Percentiles rank a stretch among this genome's conserved stretches.
Conservation (phyloP, 2,329 filamentous ascomycete species). For the Lasiodiplodia sp. region DNA sequence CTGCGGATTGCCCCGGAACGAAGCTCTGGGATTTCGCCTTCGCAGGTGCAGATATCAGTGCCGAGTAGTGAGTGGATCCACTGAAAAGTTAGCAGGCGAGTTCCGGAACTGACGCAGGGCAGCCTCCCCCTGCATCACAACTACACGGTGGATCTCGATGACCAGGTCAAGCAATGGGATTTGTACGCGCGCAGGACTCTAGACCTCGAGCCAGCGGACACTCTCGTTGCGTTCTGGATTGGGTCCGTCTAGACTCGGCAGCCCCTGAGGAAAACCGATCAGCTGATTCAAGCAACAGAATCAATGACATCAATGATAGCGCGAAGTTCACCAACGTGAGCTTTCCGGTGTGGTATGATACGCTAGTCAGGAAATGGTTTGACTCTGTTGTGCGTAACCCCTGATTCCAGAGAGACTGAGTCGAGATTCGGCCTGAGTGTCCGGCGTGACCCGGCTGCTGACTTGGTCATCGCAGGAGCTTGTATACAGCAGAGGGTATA, state of each 20-base stretch:
- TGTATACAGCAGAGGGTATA: conserved; percentile 54
- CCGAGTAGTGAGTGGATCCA: conserved; percentile 43
- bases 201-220: conserved; percentile 44
- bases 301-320: conserved; percentile 65
- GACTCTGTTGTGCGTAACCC: conserved; percentile 29
- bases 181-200: conserved; percentile 44
- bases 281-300: conserved; percentile 29
- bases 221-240: conserved; percentile 62
- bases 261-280: not conserved
- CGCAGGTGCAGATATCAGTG: conserved; percentile 60
- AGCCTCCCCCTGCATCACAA: conserved; percentile 57
- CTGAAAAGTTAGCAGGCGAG: not conserved
- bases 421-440: not conserved
- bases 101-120: conserved; percentile 39
- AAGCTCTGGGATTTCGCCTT: conserved; percentile 67
- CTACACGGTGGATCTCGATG: conserved; percentile 58
- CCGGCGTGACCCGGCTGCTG: not conserved
- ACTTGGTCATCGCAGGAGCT: conserved; percentile 40
- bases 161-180: conserved; percentile 61
- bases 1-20: conserved; percentile 50
- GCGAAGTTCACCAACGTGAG: conserved; percentile 50
- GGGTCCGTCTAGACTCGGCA: conserved; percentile 41
- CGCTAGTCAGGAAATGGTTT: conserved; percentile 53
- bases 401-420: not conserved
- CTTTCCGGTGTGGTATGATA: conserved; percentile 56